Evolutionary conservation across 2,329 filamentous ascomycete genomes (phyloP).

Genomic region (Cladosporium sp.): DNA sequence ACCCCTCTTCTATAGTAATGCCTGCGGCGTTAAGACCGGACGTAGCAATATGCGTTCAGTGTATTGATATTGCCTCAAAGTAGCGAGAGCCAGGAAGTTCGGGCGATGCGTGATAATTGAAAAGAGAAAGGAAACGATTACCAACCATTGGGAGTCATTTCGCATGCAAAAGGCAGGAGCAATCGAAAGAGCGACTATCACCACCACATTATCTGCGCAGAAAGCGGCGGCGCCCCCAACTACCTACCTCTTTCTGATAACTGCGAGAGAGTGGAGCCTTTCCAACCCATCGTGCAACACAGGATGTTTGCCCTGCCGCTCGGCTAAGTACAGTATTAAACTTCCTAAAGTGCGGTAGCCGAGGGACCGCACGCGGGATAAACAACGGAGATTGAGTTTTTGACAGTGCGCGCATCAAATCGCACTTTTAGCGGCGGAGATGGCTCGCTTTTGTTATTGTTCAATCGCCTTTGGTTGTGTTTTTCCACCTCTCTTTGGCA

Average conservation of each 20-base stretch:
- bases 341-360: neutral
- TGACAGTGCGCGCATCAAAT: neutral
- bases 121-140: neutral
- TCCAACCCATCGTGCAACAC: constrained; percentile 11
- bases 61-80: neutral
- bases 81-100: neutral
- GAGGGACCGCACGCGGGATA: neutral
- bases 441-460: neutral
- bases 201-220: neutral
- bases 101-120: neutral
- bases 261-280: constrained; percentile 15
- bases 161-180: neutral
- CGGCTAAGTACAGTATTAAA: constrained; percentile 7
- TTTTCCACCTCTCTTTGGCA: neutral
- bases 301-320: neutral
- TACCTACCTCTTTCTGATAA: constrained; percentile 17
- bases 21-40: constrained; percentile 8
- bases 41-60: neutral
- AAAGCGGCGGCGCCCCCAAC: neutral
- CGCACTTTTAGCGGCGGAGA: neutral
- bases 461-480: neutral
- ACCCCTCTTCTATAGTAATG: neutral
- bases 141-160: constrained; percentile 14
- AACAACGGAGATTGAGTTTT: neutral
- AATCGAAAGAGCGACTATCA: constrained; percentile 4